Conservation (phyloP, 2,329 filamentous ascomycete species). For the Dactylonectria estremocensis region DNA sequence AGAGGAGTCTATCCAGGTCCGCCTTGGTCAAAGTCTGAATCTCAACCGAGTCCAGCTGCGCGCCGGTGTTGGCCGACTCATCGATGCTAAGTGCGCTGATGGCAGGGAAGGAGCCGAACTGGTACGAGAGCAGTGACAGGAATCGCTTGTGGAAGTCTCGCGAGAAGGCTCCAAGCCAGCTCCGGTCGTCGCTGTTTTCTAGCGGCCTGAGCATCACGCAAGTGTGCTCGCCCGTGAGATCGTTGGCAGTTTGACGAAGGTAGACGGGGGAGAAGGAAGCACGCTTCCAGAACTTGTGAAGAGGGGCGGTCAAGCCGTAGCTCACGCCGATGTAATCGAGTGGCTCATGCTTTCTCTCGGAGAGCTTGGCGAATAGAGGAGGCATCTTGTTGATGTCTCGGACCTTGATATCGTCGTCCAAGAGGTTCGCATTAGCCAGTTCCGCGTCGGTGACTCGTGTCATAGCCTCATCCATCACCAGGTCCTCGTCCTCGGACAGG, state of each 20-base stretch:
- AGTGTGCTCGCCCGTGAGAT: conserved; percentile 96
- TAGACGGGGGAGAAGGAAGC: conserved; percentile 91
- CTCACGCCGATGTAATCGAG: conserved; percentile 97
- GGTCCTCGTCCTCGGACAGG: conserved; percentile 79
- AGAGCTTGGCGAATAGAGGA: conserved; percentile 89
- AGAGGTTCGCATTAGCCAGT: conserved; percentile 80
- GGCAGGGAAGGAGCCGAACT: conserved; percentile 88
- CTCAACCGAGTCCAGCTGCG: conserved; percentile 72
- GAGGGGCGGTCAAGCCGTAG: conserved; percentile 87
- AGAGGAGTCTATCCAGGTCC: conserved; percentile 84
- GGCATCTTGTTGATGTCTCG: conserved; percentile 94
- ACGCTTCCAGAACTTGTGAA: conserved; percentile 98
- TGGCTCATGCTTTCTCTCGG: conserved; percentile 82
- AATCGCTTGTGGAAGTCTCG: conserved; percentile 97
- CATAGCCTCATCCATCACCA: conserved; percentile 73
- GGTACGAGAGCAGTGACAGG: conserved; percentile 88
- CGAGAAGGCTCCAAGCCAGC: conserved; percentile 92
- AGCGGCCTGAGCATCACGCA: conserved; percentile 96
- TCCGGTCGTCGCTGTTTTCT: conserved; percentile 75
- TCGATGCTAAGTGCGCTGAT: conserved; percentile 88
- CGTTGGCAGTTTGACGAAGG: conserved; percentile 93
- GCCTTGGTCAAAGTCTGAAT: conserved; percentile 75
- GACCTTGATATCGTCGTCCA: conserved; percentile 90
- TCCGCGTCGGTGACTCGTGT: conserved; percentile 87
- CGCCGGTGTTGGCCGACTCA: conserved; percentile 83